Percentiles rank a stretch among this genome's conserved stretches.
These are phyloP conservation scores for Tylopilus felleus DNA, from an alignment of 768 basidiomycete genomes.

Conservation along the genomic window DNA sequence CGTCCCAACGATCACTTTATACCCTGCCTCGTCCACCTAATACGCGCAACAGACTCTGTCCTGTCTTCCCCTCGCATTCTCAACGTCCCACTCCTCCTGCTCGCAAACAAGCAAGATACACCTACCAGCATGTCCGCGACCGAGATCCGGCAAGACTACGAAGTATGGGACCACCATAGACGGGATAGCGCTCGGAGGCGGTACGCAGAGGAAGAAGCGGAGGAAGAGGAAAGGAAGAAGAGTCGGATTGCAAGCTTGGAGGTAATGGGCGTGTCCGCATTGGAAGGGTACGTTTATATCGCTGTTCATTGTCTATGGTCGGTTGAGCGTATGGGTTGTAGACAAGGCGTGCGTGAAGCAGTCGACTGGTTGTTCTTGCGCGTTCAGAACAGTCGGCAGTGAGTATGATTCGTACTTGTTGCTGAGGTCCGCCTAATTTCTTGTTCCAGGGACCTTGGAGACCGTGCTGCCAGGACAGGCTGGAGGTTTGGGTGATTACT, in stretches of 20 bases:
- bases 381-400: slow-evolving; percentile 86
- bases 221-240: slow-evolving; percentile 41
- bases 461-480: slow-evolving; percentile 6
- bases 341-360: slow-evolving; percentile 84
- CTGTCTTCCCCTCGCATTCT: slow-evolving; percentile 88
- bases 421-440: not conserved
- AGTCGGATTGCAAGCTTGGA: slow-evolving; percentile 73
- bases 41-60: slow-evolving; percentile 58
- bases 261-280: slow-evolving; percentile 86
- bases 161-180: slow-evolving; percentile 80
- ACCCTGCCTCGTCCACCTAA: not conserved
- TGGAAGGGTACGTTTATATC: slow-evolving; percentile 69
- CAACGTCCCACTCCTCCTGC: slow-evolving; percentile 82
- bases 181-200: slow-evolving; percentile 61
- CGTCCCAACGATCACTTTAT: no score
- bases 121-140: slow-evolving; percentile 78
- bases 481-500: slow-evolving; percentile 7
- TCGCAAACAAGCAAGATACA: slow-evolving; percentile 96
- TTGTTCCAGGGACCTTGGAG: slow-evolving; percentile 17
- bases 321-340: slow-evolving; percentile 28
- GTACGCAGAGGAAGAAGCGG: slow-evolving; percentile 47
- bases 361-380: slow-evolving; percentile 95
- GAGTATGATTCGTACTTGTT: not conserved
- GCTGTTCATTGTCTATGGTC: not conserved
- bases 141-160: slow-evolving; percentile 87